phyloP scores from a whole-genome alignment of 1,139 yeast species.

The Hemisphaericaspora lyxosophila region DNA sequence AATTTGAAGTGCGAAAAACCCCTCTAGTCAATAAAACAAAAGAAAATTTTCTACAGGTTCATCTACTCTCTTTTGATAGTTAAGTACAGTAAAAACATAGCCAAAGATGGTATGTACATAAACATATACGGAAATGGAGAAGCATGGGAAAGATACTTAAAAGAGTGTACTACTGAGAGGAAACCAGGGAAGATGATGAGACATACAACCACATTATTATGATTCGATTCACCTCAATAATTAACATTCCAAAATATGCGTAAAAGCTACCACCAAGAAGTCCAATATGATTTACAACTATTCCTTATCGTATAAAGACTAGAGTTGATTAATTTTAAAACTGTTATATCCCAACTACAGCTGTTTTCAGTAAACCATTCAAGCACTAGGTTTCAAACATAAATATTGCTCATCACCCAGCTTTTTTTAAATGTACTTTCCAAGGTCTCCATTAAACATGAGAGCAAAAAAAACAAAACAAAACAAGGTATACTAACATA shows the following conservation, averaged over 20 bases:
- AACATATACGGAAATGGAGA: no score
- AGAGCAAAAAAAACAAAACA: not conserved
- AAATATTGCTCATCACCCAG: not conserved
- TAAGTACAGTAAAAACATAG: slow-evolving; percentile 6
- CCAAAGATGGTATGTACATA: slow-evolving; percentile 10
- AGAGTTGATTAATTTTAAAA: not conserved
- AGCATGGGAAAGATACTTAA: no score
- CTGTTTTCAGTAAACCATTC: not conserved
- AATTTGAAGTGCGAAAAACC: not conserved
- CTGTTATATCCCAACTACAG: not conserved
- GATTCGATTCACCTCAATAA: no score
- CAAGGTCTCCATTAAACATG: not conserved
- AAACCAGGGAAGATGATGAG: no score
- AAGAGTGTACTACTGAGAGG: no score
- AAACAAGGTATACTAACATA: slow-evolving; percentile 14
- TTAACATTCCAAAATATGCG: no score
- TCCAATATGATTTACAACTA: no score
- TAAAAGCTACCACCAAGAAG: no score
- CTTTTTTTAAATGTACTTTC: not conserved
- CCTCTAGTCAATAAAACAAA: slow-evolving; percentile 4
- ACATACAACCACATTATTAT: no score
- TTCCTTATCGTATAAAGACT: not conserved
- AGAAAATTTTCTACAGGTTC: slow-evolving; percentile 6
- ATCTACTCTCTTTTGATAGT: slow-evolving; percentile 2
- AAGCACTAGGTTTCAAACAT: not conserved